Percentiles rank a stretch among this genome's conserved stretches.
Evolutionary conservation across 1,284 basidiomycete species (phyloP).

Genomic region (Cutaneotrichosporon sp.): DNA sequence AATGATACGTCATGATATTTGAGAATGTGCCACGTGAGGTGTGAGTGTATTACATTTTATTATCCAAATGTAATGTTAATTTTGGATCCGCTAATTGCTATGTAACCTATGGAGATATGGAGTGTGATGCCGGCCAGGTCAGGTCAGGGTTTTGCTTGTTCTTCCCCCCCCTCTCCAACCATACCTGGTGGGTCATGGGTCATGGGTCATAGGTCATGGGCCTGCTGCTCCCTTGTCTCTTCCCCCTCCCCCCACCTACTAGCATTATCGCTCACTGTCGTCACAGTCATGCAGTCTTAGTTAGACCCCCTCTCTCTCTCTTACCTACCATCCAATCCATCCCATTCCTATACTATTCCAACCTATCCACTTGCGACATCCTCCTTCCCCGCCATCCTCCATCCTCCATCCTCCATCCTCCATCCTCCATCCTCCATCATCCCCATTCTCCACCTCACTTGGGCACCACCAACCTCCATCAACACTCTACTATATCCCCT

Average conservation of each 20-base stretch:
- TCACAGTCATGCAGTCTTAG: too few species aligned
- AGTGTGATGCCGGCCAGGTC: not conserved
- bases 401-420: slow-evolving; percentile 13
- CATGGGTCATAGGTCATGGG: too few species aligned
- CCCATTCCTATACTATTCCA: not conserved
- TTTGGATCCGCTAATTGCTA: not conserved
- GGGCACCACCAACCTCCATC: not conserved
- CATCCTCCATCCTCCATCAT: slow-evolving; percentile 12
- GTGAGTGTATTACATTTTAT: too few species aligned
- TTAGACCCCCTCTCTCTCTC: too few species aligned
- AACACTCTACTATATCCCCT: not conserved
- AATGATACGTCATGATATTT: too few species aligned
- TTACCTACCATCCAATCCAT: not conserved
- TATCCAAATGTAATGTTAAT: not conserved
- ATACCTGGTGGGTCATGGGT: too few species aligned
- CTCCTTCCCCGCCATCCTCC: not conserved
- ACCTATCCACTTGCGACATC: slow-evolving; percentile 2
- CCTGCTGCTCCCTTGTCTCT: too few species aligned
- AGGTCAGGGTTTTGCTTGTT: not conserved
- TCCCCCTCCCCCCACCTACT: not conserved
- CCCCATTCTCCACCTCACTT: not conserved
- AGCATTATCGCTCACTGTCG: not conserved
- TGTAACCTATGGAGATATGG: not conserved
- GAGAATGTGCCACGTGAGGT: too few species aligned
- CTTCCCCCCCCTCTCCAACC: not conserved